These are phyloP conservation scores for Fusarium ramigenum DNA, from an alignment of 2,329 filamentous ascomycete genomes.

Conservation along the genomic window DNA sequence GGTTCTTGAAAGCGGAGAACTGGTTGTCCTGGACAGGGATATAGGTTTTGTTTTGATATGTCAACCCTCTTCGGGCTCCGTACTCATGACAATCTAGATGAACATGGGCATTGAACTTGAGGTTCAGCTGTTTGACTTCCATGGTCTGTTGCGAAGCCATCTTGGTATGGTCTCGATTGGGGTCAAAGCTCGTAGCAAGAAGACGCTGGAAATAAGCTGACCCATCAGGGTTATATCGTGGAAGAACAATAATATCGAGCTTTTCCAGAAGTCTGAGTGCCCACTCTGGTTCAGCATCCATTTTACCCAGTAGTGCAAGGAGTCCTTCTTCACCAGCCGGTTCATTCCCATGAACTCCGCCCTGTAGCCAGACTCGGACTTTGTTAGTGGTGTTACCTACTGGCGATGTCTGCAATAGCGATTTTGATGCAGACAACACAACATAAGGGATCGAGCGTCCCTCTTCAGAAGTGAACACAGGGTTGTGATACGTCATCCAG, in stretches of 20 bases:
- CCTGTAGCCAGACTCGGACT: conserved; percentile 46
- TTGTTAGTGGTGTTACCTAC: conserved; percentile 29
- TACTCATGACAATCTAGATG: conserved; percentile 48
- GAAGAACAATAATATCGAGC: conserved; percentile 45
- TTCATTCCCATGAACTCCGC: conserved; percentile 47
- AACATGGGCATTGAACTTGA: conserved; percentile 43
- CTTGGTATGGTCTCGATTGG: conserved; percentile 48
- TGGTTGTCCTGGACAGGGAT: conserved; percentile 41
- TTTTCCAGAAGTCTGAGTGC: conserved; percentile 40
- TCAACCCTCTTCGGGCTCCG: conserved; percentile 8
- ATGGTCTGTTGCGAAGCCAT: conserved; percentile 46
- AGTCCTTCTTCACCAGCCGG: conserved; percentile 45
- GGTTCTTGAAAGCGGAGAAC: conserved; percentile 48
- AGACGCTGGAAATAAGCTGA: conserved; percentile 47
- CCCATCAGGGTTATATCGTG: conserved; percentile 48
- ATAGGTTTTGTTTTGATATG: conserved; percentile 26
- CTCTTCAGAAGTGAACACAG: conserved; percentile 25
- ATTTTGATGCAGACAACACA: background rate
- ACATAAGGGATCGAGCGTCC: conserved; percentile 31
- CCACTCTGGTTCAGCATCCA: conserved; percentile 45
- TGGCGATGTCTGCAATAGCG: background rate
- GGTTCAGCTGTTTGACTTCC: conserved; percentile 43
- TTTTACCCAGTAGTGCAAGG: conserved; percentile 43
- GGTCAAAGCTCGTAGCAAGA: conserved; percentile 44
- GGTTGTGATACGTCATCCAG: conserved; percentile 28